These are phyloP conservation scores for Capronia coronata DNA, from an alignment of 2,329 filamentous ascomycete species.

Conservation along the genomic window DNA sequence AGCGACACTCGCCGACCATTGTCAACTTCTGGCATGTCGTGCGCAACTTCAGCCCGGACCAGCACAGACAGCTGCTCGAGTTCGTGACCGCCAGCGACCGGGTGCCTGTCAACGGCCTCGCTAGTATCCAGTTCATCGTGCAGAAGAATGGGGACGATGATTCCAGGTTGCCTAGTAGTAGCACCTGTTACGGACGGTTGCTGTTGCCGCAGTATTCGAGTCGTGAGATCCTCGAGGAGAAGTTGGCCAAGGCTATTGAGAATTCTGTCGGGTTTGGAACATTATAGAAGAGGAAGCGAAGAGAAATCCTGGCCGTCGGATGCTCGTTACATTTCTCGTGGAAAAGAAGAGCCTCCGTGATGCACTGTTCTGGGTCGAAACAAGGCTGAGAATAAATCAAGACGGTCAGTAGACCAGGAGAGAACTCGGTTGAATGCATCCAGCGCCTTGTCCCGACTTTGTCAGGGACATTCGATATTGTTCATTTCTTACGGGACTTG, in stretches of 20 bases:
- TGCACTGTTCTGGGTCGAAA: too few species aligned
- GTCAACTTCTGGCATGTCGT: slow-evolving; percentile 80
- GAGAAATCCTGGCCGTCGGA: not conserved
- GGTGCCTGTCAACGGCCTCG: slow-evolving; percentile 78
- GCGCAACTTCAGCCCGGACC: slow-evolving; percentile 49
- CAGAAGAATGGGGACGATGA: slow-evolving; percentile 66
- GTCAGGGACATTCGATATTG: too few species aligned
- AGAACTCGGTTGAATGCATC: too few species aligned
- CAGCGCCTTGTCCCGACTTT: too few species aligned
- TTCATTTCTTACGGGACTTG: too few species aligned
- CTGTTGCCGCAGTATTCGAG: slow-evolving; percentile 75
- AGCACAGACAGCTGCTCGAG: slow-evolving; percentile 72
- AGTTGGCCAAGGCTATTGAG: slow-evolving; percentile 76
- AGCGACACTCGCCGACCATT: slow-evolving; percentile 61
- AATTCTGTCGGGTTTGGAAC: slow-evolving; percentile 87
- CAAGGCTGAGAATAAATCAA: too few species aligned
- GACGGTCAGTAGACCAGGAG: too few species aligned
- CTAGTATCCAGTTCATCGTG: slow-evolving; percentile 75
- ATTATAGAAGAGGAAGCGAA: slow-evolving; percentile 43
- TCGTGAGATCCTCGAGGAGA: slow-evolving; percentile 62
- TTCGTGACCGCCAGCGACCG: slow-evolving; percentile 93
- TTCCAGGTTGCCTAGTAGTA: slow-evolving; percentile 67
- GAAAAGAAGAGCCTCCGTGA: too few species aligned
- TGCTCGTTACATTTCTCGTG: not conserved
- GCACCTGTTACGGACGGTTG: slow-evolving; percentile 88